Percentiles rank a stretch among this genome's conserved stretches.
Conservation (phyloP, 1,284 basidiomycete genomes). For the Somion occarium region DNA sequence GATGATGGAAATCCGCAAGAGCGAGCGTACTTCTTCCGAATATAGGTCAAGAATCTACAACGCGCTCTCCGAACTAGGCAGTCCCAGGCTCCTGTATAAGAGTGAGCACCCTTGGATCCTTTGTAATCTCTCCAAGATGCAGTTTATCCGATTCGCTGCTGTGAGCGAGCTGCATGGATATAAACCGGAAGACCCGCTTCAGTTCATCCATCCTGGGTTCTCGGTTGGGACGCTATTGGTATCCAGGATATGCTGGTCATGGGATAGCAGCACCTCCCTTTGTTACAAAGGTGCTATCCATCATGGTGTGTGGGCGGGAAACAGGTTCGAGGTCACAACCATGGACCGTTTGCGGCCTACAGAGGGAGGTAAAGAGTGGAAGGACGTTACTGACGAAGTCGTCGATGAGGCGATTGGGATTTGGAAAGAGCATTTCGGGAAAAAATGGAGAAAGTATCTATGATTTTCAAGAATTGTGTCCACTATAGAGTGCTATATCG, state of each 20-base stretch:
- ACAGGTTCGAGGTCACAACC: background rate
- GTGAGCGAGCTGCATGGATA: too few relatives aligned
- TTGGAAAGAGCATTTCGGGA: too few relatives aligned
- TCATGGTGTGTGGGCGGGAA: constrained; percentile 1
- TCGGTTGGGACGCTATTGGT: background rate
- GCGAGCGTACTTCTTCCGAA: background rate
- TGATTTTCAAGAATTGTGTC: too few relatives aligned
- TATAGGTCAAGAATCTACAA: background rate
- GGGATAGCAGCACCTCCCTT: background rate
- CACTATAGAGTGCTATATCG: too few relatives aligned
- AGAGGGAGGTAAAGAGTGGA: constrained; percentile 4
- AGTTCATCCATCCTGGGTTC: background rate
- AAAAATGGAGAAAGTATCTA: too few relatives aligned
- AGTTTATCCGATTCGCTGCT: too few relatives aligned
- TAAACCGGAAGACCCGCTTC: too few relatives aligned
- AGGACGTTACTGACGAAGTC: constrained; percentile 1
- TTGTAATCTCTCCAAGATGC: background rate
- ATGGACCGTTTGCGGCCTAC: background rate
- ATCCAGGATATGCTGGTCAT: background rate
- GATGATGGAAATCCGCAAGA: background rate
- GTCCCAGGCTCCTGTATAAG: background rate
- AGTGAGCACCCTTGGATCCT: background rate
- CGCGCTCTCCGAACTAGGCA: background rate
- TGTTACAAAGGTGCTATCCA: background rate
- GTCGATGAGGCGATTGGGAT: background rate